Conservation (phyloP, 371 early-diverging fungal species). For the Rhizopus arrhizus region DNA sequence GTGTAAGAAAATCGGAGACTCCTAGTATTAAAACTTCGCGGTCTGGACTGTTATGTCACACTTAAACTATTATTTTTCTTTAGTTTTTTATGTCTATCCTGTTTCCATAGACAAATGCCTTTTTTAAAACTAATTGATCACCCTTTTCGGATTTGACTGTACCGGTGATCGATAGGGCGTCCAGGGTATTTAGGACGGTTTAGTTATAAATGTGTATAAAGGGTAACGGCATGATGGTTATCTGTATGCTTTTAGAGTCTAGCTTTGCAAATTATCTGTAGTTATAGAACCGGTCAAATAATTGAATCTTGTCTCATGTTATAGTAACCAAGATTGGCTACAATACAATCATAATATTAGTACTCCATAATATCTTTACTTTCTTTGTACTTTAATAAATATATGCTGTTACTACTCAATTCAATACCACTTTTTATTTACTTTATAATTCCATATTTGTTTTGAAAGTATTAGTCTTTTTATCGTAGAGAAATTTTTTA, state of each 20-base stretch:
- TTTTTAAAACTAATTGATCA: conserved; percentile 7
- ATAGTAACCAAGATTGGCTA: too few relatives aligned
- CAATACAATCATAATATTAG: too few relatives aligned
- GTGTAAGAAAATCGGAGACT: conserved; percentile 6
- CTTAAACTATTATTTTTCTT: conserved; percentile 1
- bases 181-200: conserved; percentile 3
- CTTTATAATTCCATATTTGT: too few relatives aligned
- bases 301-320: too few relatives aligned
- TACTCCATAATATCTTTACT: too few relatives aligned
- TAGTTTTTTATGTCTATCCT: conserved; percentile 5
- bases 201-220: neutral
- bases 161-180: conserved; percentile 5
- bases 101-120: conserved; percentile 2
- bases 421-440: too few relatives aligned
- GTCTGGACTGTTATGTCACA: conserved; percentile 5
- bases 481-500: too few relatives aligned
- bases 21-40: conserved; percentile 5
- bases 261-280: too few relatives aligned
- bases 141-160: conserved; percentile 8
- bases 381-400: too few relatives aligned
- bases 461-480: too few relatives aligned
- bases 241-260: conserved; percentile 1
- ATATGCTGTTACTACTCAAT: too few relatives aligned
- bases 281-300: too few relatives aligned
- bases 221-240: neutral